Conservation (phyloP, 176 grass and related monocot genomes). For the Zea luxurians region DNA sequence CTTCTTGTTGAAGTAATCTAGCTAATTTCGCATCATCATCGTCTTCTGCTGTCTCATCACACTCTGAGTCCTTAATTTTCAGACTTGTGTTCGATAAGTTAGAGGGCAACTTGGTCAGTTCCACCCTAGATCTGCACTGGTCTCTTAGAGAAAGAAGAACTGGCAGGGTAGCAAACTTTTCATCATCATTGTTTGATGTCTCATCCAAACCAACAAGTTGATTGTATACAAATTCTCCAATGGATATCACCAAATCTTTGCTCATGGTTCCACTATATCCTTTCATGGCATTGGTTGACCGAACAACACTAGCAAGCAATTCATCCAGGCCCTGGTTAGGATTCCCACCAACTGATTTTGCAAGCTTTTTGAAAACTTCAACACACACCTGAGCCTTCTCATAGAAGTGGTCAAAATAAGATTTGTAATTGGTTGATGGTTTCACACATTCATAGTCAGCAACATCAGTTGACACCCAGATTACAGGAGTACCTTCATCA, state of each 20-base stretch:
- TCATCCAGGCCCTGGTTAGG: slow-evolving; percentile 55
- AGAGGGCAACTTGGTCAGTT: slow-evolving; percentile 32
- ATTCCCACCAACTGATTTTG: slow-evolving; percentile 48
- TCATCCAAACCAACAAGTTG: slow-evolving; percentile 58
- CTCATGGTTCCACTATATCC: slow-evolving; percentile 37
- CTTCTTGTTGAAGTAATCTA: slow-evolving; percentile 60
- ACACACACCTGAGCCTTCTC: slow-evolving; percentile 55
- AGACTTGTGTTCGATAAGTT: background rate
- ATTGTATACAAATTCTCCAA: slow-evolving; percentile 56
- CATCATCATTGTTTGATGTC: slow-evolving; percentile 37
- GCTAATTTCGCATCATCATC: slow-evolving; percentile 66
- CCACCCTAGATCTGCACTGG: slow-evolving; percentile 47
- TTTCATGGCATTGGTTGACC: slow-evolving; percentile 47
- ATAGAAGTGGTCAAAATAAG: slow-evolving; percentile 54
- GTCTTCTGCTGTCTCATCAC: slow-evolving; percentile 31
- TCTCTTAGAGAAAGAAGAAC: slow-evolving; percentile 57
- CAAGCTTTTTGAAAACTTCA: slow-evolving; percentile 58
- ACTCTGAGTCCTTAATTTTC: slow-evolving; percentile 37
- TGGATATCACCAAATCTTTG: slow-evolving; percentile 62
- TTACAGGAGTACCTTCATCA: slow-evolving; percentile 47
- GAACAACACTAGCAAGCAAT: slow-evolving; percentile 51
- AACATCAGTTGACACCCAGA: slow-evolving; percentile 60
- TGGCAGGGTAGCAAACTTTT: slow-evolving; percentile 35
- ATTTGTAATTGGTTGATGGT: slow-evolving; percentile 54
- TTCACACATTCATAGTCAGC: slow-evolving; percentile 64